Base-by-base conservation (phyloP, 2,329 filamentous ascomycete genomes). In the Whalleya microplaca region DNA sequence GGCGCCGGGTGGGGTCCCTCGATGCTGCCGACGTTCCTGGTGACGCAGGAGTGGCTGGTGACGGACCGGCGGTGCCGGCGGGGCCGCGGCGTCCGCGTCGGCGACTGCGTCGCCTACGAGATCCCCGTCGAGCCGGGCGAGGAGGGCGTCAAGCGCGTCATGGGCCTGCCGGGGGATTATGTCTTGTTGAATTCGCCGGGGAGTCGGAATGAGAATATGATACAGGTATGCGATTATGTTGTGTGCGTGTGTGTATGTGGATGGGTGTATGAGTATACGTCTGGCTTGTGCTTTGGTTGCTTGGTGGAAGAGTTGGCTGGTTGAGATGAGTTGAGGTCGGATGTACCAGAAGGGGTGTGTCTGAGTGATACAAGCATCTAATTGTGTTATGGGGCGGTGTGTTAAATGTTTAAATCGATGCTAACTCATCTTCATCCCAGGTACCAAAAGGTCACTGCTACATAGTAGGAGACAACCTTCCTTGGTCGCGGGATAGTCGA, bases 401-500 rank as follows among this genome's bases (percentile, higher is more conserved):
- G 9, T 27, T 27, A 27, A 4, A 9, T 27, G 23, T 37, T 16
- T 37, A 37, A 16, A 37, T 14, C 32, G 5, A 37, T 37, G 32
- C 32, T 37, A 37, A 37, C 10, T 37, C 32, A 12, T 45, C 16
- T 18, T n/a, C 37, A 56, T 45, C 51, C 44, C 68, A 96, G 90
- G 86, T 99, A 16, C 95, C 95, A 0, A 80, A 90, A 69, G 95
- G 95, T 1, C 95, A 99, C 78, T 96, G 92, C 68, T 98, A 92
- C 85, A 78, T 97, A 6, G 84, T 87, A 2, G 95, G 95, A 2
- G 95, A 99, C 73, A 98, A 98, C 73, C 70, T 96, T 59, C 81
- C 85, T 2, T 89, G 84, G 67, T 97, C 92, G 21, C 80, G 91
- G 62, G 95, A 99, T 77, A 97, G 92, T 43, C 86, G 95, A 59